phyloP scores from a whole-genome alignment of 306 rosid species.

The Erythrophleum fordii region DNA sequence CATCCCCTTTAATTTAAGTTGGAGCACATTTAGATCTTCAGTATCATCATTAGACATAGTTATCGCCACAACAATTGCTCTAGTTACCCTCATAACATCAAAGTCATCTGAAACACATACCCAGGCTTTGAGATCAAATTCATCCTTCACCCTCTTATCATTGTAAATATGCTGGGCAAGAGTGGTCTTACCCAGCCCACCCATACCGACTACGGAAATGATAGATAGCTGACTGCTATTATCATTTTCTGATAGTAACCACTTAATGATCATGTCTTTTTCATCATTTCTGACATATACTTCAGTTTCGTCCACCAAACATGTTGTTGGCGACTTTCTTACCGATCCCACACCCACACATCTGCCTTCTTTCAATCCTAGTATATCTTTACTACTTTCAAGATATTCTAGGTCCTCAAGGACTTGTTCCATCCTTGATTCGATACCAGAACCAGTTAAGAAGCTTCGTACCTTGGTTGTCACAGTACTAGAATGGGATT shows the following conservation, averaged over 20 bases:
- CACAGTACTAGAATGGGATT: slow-evolving; percentile 7
- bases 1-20: slow-evolving; percentile 45
- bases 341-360: not conserved
- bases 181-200: slow-evolving; percentile 12
- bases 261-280: not conserved
- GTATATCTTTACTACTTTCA: not conserved
- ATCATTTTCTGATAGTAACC: slow-evolving; percentile 21
- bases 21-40: slow-evolving; percentile 57
- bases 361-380: slow-evolving; percentile 1
- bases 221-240: not conserved
- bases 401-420: not conserved
- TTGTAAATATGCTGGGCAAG: slow-evolving; percentile 2
- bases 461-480: not conserved
- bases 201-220: not conserved
- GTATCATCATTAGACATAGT: slow-evolving; percentile 18
- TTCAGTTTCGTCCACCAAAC: not conserved
- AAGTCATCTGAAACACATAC: too few relatives aligned
- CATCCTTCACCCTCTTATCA: not conserved
- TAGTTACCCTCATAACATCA: not conserved
- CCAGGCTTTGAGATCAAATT: not conserved
- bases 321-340: not conserved
- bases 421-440: not conserved
- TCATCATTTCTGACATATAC: slow-evolving; percentile 32
- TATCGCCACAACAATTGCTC: slow-evolving; percentile 43
- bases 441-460: not conserved